These are phyloP conservation scores for Thelephora aurantiotincta DNA, from an alignment of 768 basidiomycete species.

Conservation along the genomic window DNA sequence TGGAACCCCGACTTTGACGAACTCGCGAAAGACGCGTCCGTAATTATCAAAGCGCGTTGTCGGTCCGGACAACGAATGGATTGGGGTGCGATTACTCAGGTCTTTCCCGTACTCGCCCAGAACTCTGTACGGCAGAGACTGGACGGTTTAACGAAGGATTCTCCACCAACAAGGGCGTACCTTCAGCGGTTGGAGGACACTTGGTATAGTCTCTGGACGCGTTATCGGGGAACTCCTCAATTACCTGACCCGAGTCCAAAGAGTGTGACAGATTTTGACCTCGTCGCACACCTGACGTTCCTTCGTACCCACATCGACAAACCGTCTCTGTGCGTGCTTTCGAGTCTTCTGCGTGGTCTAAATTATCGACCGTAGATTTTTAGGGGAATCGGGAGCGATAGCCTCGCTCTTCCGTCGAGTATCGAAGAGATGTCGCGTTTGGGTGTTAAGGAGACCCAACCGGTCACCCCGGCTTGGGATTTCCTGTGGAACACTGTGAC, in stretches of 20 bases:
- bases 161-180: constrained; percentile 59
- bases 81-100: constrained; percentile 59
- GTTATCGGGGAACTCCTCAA: constrained; percentile 47
- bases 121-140: constrained; percentile 63
- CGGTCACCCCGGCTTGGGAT: constrained; percentile 40
- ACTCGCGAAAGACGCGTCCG: constrained; percentile 70
- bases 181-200: constrained; percentile 64
- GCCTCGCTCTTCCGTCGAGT: constrained; percentile 25
- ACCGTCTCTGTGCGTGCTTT: constrained; percentile 56
- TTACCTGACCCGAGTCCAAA: constrained; percentile 60
- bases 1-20: constrained; percentile 89
- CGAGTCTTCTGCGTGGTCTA: no score
- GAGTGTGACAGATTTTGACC: constrained; percentile 61
- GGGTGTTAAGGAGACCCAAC: constrained; percentile 33
- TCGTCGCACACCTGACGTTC: constrained; percentile 72
- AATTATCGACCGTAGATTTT: no score
- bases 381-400: constrained; percentile 9
- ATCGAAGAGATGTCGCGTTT: constrained; percentile 11
- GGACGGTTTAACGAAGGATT: constrained; percentile 36
- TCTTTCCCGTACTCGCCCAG: constrained; percentile 65
- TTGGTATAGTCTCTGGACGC: constrained; percentile 70
- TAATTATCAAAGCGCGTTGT: constrained; percentile 71
- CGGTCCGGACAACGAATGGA: constrained; percentile 45
- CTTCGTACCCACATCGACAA: constrained; percentile 76
- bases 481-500: constrained; percentile 61